Evolutionary conservation across 2,329 filamentous ascomycete genomes (phyloP), one percentile per base, ranked within the genome.

Genomic region (Colletotrichum sp.): DNA sequence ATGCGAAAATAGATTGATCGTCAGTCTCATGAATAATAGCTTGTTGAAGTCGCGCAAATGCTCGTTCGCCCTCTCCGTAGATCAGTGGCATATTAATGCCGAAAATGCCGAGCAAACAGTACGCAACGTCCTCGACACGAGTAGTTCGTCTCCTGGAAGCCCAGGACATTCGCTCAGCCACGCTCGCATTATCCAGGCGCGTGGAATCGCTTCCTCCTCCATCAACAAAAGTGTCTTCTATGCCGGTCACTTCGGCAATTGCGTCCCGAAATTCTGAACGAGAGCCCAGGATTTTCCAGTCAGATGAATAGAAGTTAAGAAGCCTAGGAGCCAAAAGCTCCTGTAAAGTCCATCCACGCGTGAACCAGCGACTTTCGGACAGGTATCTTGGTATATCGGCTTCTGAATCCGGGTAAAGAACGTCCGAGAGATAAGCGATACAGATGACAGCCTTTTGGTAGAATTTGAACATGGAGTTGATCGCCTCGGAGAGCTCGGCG

Each of bases 41-140:
- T n/a, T 60, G 24, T 8, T 79, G 77, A 18, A 79, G 15, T 64
- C 80, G 72, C 16, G 65, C 34, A 49, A 81, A 82, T 2, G 80
- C 79, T 18, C 72, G 77, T 8, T 15, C n/a, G 13, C 80, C 80
- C 63, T 83, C 81, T 8, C 81, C 80, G 21, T 82, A 83, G 2
- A 79, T 72, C 12, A 80, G 49, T 6, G 79, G 76, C 79, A 83
- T 81, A 13, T 78, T 80, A 12, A 82, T 74, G 26, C 76, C 72
- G 36, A 82, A 82, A 10, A 83, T 60, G 15, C 81, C 82, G 13
- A 82, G 62, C 16, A 83, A 68, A 24, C 79, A 79, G 64, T 82
- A 82, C 0, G 81, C 81, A 9, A 75, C 55, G 69, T 83, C 80
- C 65, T 82, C 77, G 63, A 57, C 3, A 6, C 78, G 68, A 3